phyloP scores from a whole-genome alignment of 495 filamentous ascomycete species.

The Lineolata rhizophorae region DNA sequence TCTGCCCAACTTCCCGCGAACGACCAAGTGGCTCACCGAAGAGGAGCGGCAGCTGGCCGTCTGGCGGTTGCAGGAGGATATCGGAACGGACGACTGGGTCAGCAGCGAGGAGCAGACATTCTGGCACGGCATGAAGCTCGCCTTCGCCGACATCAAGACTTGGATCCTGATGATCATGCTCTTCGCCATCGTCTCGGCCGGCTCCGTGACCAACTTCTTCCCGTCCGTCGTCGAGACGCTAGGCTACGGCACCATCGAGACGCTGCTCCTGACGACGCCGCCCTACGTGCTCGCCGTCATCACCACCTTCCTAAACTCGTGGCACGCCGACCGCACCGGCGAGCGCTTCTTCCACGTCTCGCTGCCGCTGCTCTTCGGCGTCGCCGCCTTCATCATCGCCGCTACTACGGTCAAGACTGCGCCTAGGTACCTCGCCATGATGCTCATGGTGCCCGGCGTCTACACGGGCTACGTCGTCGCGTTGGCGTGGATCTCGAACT shows the following conservation, averaged over 20 bases:
- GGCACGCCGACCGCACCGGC: constrained; percentile 57
- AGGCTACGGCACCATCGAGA: constrained; percentile 38
- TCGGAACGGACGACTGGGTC: constrained; percentile 44
- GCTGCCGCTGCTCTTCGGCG: constrained; percentile 41
- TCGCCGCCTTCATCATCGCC: constrained; percentile 55
- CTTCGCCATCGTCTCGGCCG: constrained; percentile 47
- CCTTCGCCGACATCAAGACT: constrained; percentile 47
- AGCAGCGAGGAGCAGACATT: constrained; percentile 40
- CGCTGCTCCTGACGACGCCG: constrained; percentile 57
- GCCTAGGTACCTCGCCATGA: constrained; percentile 60
- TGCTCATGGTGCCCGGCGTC: constrained; percentile 52
- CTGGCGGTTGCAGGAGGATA: constrained; percentile 56
- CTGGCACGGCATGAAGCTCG: constrained; percentile 45
- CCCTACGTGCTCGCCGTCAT: constrained; percentile 37
- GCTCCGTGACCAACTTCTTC: constrained; percentile 76
- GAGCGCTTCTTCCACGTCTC: constrained; percentile 64
- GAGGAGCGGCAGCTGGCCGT: constrained; percentile 44
- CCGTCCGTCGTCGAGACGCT: constrained; percentile 64
- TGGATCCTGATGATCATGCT: constrained; percentile 48
- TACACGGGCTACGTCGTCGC: constrained; percentile 52
- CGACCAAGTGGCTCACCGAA: constrained; percentile 48
- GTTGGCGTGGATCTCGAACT: constrained; percentile 61
- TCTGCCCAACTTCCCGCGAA: constrained; percentile 62
- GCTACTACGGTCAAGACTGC: constrained; percentile 39
- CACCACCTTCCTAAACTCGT: constrained; percentile 47